phyloP scores from a whole-genome alignment of 768 basidiomycete species.

The Podaxis sp. region DNA sequence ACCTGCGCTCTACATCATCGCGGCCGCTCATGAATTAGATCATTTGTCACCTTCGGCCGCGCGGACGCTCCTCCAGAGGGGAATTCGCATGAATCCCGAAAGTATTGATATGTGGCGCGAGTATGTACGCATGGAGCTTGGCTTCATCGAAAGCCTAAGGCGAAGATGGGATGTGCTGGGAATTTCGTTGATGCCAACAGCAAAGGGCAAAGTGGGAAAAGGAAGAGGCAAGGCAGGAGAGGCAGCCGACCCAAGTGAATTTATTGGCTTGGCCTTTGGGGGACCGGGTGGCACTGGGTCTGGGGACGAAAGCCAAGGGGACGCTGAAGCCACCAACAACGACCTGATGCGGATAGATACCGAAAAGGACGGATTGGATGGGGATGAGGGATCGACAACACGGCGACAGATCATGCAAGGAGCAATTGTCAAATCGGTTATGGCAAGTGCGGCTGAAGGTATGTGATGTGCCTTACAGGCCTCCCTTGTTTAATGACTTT shows the following conservation, averaged over 20 bases:
- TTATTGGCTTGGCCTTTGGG: slow-evolving; percentile 14
- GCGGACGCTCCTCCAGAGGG: slow-evolving; percentile 79
- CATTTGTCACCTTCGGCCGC: slow-evolving; percentile 74
- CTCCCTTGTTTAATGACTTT: background rate
- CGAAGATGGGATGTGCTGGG: slow-evolving; percentile 80
- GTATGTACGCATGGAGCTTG: slow-evolving; percentile 87
- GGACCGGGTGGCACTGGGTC: slow-evolving; percentile 9
- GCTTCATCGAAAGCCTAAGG: slow-evolving; percentile 76
- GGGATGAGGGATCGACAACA: slow-evolving; percentile 48
- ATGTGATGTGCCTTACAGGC: slow-evolving; percentile 16
- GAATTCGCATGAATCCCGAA: slow-evolving; percentile 71
- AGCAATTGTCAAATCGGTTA: slow-evolving; percentile 75
- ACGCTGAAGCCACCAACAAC: slow-evolving; percentile 19
- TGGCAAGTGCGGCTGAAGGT: slow-evolving; percentile 74
- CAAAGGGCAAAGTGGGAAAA: slow-evolving; percentile 13
- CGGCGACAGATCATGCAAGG: slow-evolving; percentile 70
- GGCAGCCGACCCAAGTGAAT: slow-evolving; percentile 18
- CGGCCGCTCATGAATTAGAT: slow-evolving; percentile 78
- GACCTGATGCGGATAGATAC: slow-evolving; percentile 31
- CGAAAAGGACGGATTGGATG: slow-evolving; percentile 35
- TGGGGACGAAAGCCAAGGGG: slow-evolving; percentile 21
- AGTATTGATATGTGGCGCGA: slow-evolving; percentile 82
- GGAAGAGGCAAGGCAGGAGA: slow-evolving; percentile 25
- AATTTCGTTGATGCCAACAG: slow-evolving; percentile 30
- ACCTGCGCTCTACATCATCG: slow-evolving; percentile 76